Evolutionary conservation across 331 rosid species (phyloP), one percentile per base, ranked within the genome.

Genomic region (Quercus lobata): DNA sequence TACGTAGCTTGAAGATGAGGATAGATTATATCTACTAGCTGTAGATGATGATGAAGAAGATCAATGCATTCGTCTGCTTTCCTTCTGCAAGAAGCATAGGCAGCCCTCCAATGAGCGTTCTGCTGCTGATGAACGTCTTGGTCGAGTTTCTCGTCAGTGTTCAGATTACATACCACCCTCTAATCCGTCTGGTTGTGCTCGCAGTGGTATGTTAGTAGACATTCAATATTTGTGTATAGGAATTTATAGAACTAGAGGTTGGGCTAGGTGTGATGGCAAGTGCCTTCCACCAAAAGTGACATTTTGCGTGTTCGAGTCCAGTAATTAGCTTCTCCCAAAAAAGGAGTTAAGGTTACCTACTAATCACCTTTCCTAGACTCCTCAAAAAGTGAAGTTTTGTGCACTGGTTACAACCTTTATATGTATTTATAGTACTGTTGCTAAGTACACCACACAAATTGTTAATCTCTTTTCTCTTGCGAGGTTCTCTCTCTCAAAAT

Each of bases 121-220:
- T 72, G 86, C 83, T 78, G 89, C 91, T 52, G 98, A 92, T 80
- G 98, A 96, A 70, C 90, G 96, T 21, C 77, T 90, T 52, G 86
- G 85, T 30, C 92, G 83, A 79, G 87, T 86, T 71, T 76, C 79
- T 41, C 86, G 87, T 70, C 96, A 74, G 57, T 90, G 96, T 85
- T 96, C 97, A 27, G 97, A 96, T 57, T 93, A 91, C 86, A 83
- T 77, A 65, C 99, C 98, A 44, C 93, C 96, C 62, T 77, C 87
- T 61, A 96, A 91, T 88, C 97, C 91, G 7, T 90, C 99, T 78
- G 99, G 99, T 74, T 96, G 98, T 91, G 99, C 99, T 75, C 97
- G 98, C 76, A 89, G 84, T 81, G 99, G 99, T 96, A 90, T 65
- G 90, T 49, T 72, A 77, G 77, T 81, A 63, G 56, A 25, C 66